Base-by-base conservation (phyloP, 169 alveolate species). In the Cryptosporidium andersoni region DNA sequence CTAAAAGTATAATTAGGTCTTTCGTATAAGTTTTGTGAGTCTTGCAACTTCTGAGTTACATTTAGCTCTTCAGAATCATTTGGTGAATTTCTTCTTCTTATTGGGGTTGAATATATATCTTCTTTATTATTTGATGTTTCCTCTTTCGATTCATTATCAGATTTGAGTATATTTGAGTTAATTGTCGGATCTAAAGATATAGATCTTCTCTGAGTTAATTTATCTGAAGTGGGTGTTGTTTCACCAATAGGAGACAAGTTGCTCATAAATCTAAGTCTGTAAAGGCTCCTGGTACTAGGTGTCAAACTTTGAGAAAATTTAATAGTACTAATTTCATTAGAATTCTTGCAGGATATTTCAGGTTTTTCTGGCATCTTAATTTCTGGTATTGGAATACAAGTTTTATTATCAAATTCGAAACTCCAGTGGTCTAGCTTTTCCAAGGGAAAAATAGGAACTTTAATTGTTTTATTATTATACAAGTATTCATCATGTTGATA, bases 311-410 rank as follows among this genome's bases (percentile, higher is more conserved):
- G 5, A 11, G 42, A 9, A 6, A 16, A 37, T 16, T 3, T 7
- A 12, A 74, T 25, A 34, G 25, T n/a, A 40, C 34, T 6, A 74
- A 58, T 42, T 3, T 0, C 39, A 4, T 34, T 42, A 25, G 47
- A 58, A 5, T 45, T 56, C 36, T 64, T 64, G 0, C 25, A 25
- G 25, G 25, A 25, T 0, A 25, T 25, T 25, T 25, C 25, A 25
- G 25, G 25, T 62, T 62, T 62, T 45, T 3, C 51, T 12, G 85
- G 85, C 9, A 74, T 9, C 25, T 74, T 74, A 25, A 43, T 40
- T n/a, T 55, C 60, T n/a, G 85, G 85, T 25, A 74, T 60, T 34
- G 55, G 74, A 4, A 74, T 43, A 39, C 85, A 74, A 52, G 39
- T 43, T 45, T 74, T 64, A 43, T 58, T 74, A 74, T 55, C 47